A percentile compares a stretch with the other conserved stretches of the same genome.
phyloP scores from a whole-genome alignment of 495 filamentous ascomycete species.

The Lepidopterella palustris region DNA sequence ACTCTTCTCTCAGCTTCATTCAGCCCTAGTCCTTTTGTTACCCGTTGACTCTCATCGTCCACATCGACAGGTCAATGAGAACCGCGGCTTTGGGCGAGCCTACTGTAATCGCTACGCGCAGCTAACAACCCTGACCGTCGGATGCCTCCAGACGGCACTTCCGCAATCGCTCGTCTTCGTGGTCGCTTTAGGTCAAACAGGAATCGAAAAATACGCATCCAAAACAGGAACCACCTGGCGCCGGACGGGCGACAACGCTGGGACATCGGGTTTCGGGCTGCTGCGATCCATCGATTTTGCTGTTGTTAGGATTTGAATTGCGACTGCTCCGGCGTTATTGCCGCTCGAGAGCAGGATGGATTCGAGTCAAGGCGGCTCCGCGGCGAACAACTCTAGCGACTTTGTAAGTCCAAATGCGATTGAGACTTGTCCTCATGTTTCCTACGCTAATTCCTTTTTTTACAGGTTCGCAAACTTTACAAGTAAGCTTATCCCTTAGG shows the following conservation, averaged over 20 bases:
- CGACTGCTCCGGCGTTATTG: background rate
- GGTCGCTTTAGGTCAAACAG: background rate
- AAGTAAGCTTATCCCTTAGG: slow-evolving; percentile 56
- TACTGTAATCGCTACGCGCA: background rate
- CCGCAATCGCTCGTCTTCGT: slow-evolving; percentile 4
- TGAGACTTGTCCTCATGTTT: slow-evolving; percentile 19
- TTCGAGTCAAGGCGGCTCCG: slow-evolving; percentile 36
- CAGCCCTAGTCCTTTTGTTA: background rate
- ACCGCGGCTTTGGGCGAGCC: background rate
- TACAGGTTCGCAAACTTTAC: slow-evolving; percentile 94
- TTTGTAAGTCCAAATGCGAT: slow-evolving; percentile 53
- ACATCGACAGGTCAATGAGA: background rate
- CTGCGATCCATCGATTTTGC: background rate
- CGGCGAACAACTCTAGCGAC: slow-evolving; percentile 66
- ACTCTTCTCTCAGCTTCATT: background rate
- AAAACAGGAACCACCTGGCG: background rate
- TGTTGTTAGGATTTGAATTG: background rate
- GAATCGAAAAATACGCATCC: background rate
- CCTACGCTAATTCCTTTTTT: background rate
- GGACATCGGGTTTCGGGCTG: background rate
- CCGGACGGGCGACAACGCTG: background rate
- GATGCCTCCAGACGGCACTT: slow-evolving; percentile 11
- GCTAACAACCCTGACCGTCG: background rate
- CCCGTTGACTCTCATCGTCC: background rate
- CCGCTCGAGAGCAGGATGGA: slow-evolving; percentile 26